Base-by-base conservation (phyloP, 2,329 filamentous ascomycete genomes). In the Ceratocystis lukuohia region DNA sequence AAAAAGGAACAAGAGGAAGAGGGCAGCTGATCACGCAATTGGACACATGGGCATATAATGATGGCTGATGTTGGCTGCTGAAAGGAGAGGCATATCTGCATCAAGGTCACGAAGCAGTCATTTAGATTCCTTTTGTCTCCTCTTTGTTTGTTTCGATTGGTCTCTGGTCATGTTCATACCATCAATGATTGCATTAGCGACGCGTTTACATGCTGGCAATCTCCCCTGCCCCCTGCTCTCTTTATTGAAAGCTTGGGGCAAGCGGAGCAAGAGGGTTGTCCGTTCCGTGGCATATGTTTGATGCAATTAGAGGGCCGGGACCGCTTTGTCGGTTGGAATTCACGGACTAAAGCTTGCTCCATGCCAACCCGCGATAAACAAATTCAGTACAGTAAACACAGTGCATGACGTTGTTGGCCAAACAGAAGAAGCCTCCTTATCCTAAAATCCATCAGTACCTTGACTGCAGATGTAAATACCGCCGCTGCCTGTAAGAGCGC, bases 381-480 rank as follows among this genome's bases (percentile, higher is more conserved):
- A 56, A 56, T 30, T 30, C 30, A 7, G 50, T 56, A 57, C 53
- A 30, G 53, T 25, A 50, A 50, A 33, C 53, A 57, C 53, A 57
- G 53, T 57, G 53, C 53, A 30, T 57, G 53, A 30, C 53, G 53
- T 57, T 57, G 53, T 57, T 57, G 46, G n/a, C 46, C 20, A 22
- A 22, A 50, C 7, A 22, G n/a, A 50, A 50, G 30, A 30, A 30
- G 30, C 30, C 17, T 50, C n/a, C n/a, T 22, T 22, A 50, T 50
- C n/a, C 46, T 30, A 7, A 30, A 30, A 30, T 7, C 30, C 30
- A 30, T 30, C 30, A 30, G 30, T 7, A 7, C 30, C 46, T 50
- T 22, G n/a, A 50, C 22, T 22, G 7, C 46, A 15, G 46, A 50
- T 50, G 46, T 50, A 22, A 50, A 50, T 50, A 50, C 10, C 22